Evolutionary conservation across 2,329 filamentous ascomycete genomes (phyloP), one percentile per base, ranked within the genome.

Genomic region (Fusarium sp.): DNA sequence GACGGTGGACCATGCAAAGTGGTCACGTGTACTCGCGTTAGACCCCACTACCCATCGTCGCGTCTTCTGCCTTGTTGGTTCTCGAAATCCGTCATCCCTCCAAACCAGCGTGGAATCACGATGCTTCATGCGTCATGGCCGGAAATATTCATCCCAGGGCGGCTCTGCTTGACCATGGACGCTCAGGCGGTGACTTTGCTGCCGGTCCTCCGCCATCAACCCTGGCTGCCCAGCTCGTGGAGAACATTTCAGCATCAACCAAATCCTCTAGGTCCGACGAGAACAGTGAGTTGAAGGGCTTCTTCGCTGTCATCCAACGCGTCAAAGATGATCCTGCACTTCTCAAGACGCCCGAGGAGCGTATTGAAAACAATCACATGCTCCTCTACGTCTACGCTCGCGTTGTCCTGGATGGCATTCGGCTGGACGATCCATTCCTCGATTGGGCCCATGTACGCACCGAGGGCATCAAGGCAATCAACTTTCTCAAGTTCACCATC

Each of bases 181-280:
- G 69, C 57, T 54, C 69, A 56, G 73, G 66, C 57, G 73, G 68
- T 56, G 75, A 72, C 24, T 50, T 68, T 33, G 67, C 73, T 35
- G 60, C 67, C 20, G 78, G 75, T 11, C 85, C 86, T 54, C 91
- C 91, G 43, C 93, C 95, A 14, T 98, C 95, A 18, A 97, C 95
- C 11, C 88, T 98, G 78, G 95, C 95, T 62, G 94, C 94, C 14
- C 94, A 97, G 82, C 91, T 98, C 67, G 94, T 97, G 73, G 92
- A 94, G 80, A 94, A 94, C 81, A 91, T 95, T 72, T 91, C 93
- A 50, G 89, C 92, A 24, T 89, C 90, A 59, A 87, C 89, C 61
- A 88, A 87, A 71, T 90, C 89, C 52, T 88, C 89, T 63, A 88
- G 89, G 77, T 89, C 89, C 62, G 89, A 92, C 77, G 91, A 93